phyloP scores from a whole-genome alignment of 805 yeast genomes.

The Spathaspora arborariae region DNA sequence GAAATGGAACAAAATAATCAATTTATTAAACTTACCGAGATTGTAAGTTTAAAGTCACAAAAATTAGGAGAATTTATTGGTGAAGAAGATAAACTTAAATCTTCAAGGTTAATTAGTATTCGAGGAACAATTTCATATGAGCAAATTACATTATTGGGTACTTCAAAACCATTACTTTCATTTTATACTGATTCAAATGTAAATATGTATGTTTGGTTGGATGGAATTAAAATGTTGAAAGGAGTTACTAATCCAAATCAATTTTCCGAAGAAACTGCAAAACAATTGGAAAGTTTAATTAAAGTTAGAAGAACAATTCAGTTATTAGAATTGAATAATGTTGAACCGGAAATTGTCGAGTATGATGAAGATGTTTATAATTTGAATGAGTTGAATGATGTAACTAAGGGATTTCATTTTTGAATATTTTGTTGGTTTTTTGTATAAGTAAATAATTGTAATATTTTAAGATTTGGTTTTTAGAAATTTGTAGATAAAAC shows the following conservation, averaged over 20 bases:
- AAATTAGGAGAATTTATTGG: slow-evolving; percentile 38
- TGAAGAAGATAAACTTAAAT: slow-evolving; percentile 42
- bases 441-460: no score
- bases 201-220: slow-evolving; percentile 69
- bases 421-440: no score
- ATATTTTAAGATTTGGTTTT: no score
- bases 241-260: slow-evolving; percentile 28
- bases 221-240: slow-evolving; percentile 59
- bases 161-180: slow-evolving; percentile 42
- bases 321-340: slow-evolving; percentile 31
- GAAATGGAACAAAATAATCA: slow-evolving; percentile 43
- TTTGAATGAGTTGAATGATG: slow-evolving; percentile 13
- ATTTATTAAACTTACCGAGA: slow-evolving; percentile 49
- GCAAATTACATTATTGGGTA: slow-evolving; percentile 49
- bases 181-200: slow-evolving; percentile 71
- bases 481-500: no score
- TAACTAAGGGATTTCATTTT: slow-evolving; percentile 9
- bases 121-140: slow-evolving; percentile 56
- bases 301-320: slow-evolving; percentile 40
- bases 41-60: slow-evolving; percentile 46
- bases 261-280: slow-evolving; percentile 34
- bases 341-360: slow-evolving; percentile 13
- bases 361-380: slow-evolving; percentile 16
- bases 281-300: slow-evolving; percentile 30
- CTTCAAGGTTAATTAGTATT: slow-evolving; percentile 49